Evolutionary conservation across 805 yeast genomes (phyloP).

Genomic region (Lachancea dasiensis): DNA sequence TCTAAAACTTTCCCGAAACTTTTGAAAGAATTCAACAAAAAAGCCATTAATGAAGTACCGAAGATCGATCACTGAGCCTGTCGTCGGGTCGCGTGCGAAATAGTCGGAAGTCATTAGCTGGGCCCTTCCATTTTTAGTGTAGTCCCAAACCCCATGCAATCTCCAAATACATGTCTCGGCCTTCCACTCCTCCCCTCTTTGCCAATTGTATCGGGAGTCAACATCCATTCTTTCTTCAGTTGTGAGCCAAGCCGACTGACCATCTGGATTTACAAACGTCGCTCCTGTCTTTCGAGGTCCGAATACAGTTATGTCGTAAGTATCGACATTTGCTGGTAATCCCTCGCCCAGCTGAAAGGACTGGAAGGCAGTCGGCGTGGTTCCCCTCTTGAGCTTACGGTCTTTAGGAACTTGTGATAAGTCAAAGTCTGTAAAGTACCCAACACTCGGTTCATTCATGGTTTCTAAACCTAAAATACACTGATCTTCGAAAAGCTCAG

Average conservation of each 20-base stretch:
- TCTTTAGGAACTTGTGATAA: conserved; percentile 48
- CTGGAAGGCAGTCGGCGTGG: conserved; percentile 79
- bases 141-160: conserved; percentile 71
- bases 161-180: conserved; percentile 78
- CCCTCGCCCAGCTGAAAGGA: conserved; percentile 78
- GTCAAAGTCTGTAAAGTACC: conserved; percentile 60
- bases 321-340: conserved; percentile 56
- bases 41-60: conserved; percentile 55
- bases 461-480: conserved; percentile 65
- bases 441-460: conserved; percentile 79
- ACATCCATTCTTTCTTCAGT: conserved; percentile 35
- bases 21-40: conserved; percentile 57
- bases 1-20: conserved; percentile 46
- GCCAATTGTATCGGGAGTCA: conserved; percentile 68
- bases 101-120: conserved; percentile 44
- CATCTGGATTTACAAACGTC: conserved; percentile 56
- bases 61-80: conserved; percentile 40
- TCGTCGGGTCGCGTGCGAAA: conserved; percentile 38
- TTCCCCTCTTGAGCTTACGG: conserved; percentile 67
- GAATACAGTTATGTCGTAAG: conserved; percentile 60
- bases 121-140: conserved; percentile 26
- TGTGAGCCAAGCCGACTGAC: conserved; percentile 62
- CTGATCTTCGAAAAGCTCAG: conserved; percentile 42
- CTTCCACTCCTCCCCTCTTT: conserved; percentile 57
- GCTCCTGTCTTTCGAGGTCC: conserved; percentile 71